Conservation (phyloP, 192 early-diverging fungal genomes). For the Geranomyces michiganensis region DNA sequence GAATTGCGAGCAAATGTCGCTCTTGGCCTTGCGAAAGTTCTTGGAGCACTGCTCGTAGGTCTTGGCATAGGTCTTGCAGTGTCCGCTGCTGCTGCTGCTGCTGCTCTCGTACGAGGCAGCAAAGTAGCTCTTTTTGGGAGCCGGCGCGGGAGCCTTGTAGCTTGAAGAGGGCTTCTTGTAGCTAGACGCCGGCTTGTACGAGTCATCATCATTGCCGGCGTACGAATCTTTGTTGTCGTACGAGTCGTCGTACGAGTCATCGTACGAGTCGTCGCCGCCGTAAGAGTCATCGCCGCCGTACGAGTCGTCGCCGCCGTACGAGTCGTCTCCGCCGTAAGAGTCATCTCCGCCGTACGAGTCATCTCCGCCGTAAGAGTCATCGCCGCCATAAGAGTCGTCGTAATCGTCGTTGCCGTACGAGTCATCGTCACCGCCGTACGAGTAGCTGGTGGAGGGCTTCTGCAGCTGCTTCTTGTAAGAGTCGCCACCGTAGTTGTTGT, state of each 20-base stretch:
- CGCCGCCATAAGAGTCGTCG: neutral
- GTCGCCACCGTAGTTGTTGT: neutral
- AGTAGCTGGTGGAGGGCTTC: neutral
- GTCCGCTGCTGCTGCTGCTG: neutral
- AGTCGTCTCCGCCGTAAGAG: neutral
- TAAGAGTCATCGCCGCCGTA: neutral
- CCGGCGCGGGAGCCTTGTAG: neutral
- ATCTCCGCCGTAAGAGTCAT: neutral
- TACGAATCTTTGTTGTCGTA: conserved; percentile 18
- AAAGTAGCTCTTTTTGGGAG: neutral
- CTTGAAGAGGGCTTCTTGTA: conserved; percentile 6
- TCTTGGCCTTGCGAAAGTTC: conserved; percentile 1
- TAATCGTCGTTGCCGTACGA: neutral
- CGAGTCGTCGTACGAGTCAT: neutral
- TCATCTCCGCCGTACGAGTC: conserved; percentile 4
- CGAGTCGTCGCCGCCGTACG: neutral
- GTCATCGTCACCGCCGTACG: neutral
- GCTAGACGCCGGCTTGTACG: neutral
- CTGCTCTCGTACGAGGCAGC: neutral
- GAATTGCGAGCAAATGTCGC: neutral
- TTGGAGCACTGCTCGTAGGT: conserved; percentile 15
- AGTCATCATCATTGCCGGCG: too few relatives aligned
- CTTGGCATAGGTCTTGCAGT: neutral
- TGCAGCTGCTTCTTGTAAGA: neutral
- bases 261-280: conserved; percentile 6